Percentiles rank a stretch among this genome's conserved stretches.
These are phyloP conservation scores for Xenosphaeropsis pyriputrescens DNA, from an alignment of 2,329 filamentous ascomycete genomes.

Conservation along the genomic window DNA sequence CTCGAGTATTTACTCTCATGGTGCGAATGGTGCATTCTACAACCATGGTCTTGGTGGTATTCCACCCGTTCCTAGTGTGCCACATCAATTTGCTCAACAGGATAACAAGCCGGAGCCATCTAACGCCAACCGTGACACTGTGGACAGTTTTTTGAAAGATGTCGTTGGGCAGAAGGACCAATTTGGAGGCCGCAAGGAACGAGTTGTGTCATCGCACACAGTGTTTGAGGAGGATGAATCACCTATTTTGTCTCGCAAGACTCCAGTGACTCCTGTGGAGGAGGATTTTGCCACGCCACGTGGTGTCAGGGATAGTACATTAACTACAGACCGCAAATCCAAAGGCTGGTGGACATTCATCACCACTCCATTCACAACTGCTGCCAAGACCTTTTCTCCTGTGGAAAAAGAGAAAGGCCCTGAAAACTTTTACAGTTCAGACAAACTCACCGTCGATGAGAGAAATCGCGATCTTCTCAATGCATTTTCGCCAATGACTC, in stretches of 20 bases:
- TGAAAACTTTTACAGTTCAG: too few species aligned
- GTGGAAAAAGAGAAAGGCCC: too few species aligned
- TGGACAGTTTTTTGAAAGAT: too few species aligned
- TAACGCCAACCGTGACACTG: too few species aligned
- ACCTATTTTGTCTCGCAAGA: slow-evolving; percentile 22
- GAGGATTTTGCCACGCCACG: slow-evolving; percentile 7
- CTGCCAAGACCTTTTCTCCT: too few species aligned
- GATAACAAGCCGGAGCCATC: too few species aligned
- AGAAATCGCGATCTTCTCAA: too few species aligned
- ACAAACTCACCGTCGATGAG: too few species aligned
- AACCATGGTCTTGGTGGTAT: slow-evolving; percentile 18
- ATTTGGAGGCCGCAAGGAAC: neutral
- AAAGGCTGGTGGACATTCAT: slow-evolving; percentile 70
- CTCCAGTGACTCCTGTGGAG: slow-evolving; percentile 4
- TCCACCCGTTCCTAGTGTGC: slow-evolving; percentile 47
- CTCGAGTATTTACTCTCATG: slow-evolving; percentile 38
- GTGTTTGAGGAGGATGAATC: slow-evolving; percentile 57
- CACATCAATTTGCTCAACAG: too few species aligned
- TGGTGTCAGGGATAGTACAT: slow-evolving; percentile 11
- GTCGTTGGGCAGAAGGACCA: too few species aligned
- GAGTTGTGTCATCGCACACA: slow-evolving; percentile 33
- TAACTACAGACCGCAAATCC: slow-evolving; percentile 30
- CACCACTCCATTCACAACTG: slow-evolving; percentile 44
- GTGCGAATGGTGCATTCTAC: slow-evolving; percentile 18
- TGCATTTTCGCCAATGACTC: slow-evolving; percentile 15